Evolutionary conservation across 768 basidiomycete species (phyloP), one percentile per base, ranked within the genome.

Genomic region (Wakefieldia striispora): DNA sequence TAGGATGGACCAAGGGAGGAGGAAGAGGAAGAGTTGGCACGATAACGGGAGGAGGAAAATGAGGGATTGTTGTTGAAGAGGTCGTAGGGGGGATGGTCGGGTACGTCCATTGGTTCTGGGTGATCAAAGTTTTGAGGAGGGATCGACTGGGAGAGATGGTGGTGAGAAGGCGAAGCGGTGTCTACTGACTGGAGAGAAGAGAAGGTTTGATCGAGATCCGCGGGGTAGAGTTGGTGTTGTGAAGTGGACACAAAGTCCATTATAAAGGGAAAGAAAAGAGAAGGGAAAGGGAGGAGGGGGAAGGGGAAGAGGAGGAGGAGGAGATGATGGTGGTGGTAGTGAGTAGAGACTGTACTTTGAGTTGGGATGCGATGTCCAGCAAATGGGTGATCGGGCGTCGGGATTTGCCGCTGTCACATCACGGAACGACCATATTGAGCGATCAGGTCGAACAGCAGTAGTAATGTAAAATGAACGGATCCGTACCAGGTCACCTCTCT

Each of bases 21-120:
- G 20, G 83, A 82, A 0, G 86, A 86, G 43, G 85, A 83, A 27
- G 83, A 82, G 72, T 85, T 86, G 38, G 82, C 74, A 51, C 84
- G 81, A 70, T 88, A 88, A 59, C 85, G 81, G 50, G 79, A 74
- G 39, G 79, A 77, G 43, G 70, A 67, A 62, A 82, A 81, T 7
- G 79, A 70, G 54, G 69, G 64, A 40, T 75, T 72, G 64, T 72
- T 74, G 49, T 78, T 73, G 68, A 87, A 88, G 43, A 89, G 66
- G 65, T 85, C 81, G 68, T 87, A 90, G 53, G 70, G 68, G 12
- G 77, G 59, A 52, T 84, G 82, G 58, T 87, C 84, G 43, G 74
- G 54, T 55, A 73, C 69, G 57, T 78, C 83, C 65, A 83, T 74
- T 44, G 72, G 60, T 59, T 88, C 85, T 38, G 71, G 39, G 63